These are phyloP conservation scores for Ascodesmis nigricans DNA, from an alignment of 495 filamentous ascomycete species.

Conservation along the genomic window DNA sequence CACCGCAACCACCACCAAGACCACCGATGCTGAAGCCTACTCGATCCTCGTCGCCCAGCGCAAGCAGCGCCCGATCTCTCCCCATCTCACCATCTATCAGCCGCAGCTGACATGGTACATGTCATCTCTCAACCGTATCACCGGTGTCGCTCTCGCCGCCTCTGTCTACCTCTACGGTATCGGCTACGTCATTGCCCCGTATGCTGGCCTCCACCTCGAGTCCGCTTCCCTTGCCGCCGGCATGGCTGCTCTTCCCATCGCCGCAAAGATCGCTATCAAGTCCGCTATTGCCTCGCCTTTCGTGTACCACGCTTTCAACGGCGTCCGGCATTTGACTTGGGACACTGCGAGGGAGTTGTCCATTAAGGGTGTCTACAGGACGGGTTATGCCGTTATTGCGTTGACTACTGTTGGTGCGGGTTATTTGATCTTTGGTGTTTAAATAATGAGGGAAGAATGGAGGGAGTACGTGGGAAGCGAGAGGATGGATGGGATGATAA, in stretches of 20 bases:
- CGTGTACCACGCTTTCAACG: conserved; percentile 68
- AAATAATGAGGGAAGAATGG: no score
- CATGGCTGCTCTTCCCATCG: conserved; percentile 48
- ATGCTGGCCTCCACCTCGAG: conserved; percentile 70
- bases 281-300: conserved; percentile 55
- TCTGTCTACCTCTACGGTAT: conserved; percentile 62
- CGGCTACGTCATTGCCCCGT: conserved; percentile 63
- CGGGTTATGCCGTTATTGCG: conserved; percentile 54
- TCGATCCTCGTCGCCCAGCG: conserved; percentile 70
- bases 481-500: no score
- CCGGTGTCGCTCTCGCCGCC: conserved; percentile 48
- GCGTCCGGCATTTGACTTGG: conserved; percentile 73
- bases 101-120: conserved; percentile 69
- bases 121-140: conserved; percentile 57
- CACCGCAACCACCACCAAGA: conserved; percentile 22
- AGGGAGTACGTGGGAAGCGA: no score
- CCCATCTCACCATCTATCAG: conserved; percentile 76
- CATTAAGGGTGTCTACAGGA: conserved; percentile 48
- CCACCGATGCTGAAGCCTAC: conserved; percentile 26
- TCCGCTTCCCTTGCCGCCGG: conserved; percentile 53
- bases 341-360: conserved; percentile 49
- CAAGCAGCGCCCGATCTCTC: conserved; percentile 58
- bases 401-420: conserved; percentile 39
- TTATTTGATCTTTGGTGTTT: conserved; percentile 14
- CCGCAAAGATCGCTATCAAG: conserved; percentile 54